Base-by-base conservation (phyloP, 129 eudicot species). In the Chrysanthemum lavandulifolium region DNA sequence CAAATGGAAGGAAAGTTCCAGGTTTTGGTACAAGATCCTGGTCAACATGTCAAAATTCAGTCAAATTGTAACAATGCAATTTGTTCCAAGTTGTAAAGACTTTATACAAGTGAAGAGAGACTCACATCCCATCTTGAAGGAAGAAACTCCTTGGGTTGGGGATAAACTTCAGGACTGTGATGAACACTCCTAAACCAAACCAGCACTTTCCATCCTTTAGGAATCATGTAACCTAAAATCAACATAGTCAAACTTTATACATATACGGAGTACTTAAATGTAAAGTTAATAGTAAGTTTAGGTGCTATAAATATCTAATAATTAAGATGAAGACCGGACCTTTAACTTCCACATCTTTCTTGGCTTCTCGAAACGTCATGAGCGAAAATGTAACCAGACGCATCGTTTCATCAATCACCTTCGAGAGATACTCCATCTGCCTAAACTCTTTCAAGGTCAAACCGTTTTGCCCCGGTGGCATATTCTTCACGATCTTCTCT, bases 51-150 rank as follows among this genome's bases (percentile, higher is more conserved):
- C 25, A n/a, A 70, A 49, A 80, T 16, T 60, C 54, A 53, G 47
- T 60, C 45, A 52, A 68, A 4, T 0, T 67, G 58, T 9, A 31
- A 31, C 36, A 31, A 31, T 67, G 27, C 69, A 60, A 8, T 67
- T 18, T 6, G n/a, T 54, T 54, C 13, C 13, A 23, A 60, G 12
- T 61, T 1, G 29, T 61, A 25, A 11, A 2, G 5, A 49, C 1
- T 77, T 60, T 69, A 31, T 58, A 69, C 76, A 61, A 14, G 57
- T 15, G 6, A 31, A 0, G 21, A 64, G 52, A 64, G 21, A 83
- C 99, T 90, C 74, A 90, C 97, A 80, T 88, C 96, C 97, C 99
- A 90, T 84, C 97, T 82, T 2, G 86, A 82, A 53, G 97, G 99
- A 66, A 87, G 59, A 75, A 94, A 90, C 74, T 83, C 83, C 72